These are phyloP conservation scores for Drechslera avenae DNA, from an alignment of 2,329 filamentous ascomycete species.

Conservation along the genomic window DNA sequence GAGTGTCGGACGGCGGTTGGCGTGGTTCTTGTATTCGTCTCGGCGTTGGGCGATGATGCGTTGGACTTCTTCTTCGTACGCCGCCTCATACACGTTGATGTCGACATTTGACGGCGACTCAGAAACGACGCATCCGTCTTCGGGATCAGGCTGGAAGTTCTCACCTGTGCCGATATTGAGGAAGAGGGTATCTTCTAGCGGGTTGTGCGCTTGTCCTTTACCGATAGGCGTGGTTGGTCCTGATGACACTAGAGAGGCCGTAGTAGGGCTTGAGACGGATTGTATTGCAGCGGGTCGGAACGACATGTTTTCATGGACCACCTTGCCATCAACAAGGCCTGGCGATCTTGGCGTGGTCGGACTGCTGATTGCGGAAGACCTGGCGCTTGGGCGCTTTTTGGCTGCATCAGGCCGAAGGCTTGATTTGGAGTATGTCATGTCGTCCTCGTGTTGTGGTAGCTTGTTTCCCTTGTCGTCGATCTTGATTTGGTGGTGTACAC, in stretches of 20 bases:
- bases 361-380: slow-evolving; percentile 20
- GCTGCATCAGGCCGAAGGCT: slow-evolving; percentile 17
- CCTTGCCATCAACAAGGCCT: slow-evolving; percentile 28
- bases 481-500: slow-evolving; percentile 56
- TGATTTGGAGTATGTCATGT: slow-evolving; percentile 27
- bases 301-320: slow-evolving; percentile 40
- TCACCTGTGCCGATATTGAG: slow-evolving; percentile 75
- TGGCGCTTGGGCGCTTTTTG: slow-evolving; percentile 10
- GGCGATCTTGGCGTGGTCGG: slow-evolving; percentile 25
- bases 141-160: slow-evolving; percentile 48
- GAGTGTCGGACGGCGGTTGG: slow-evolving; percentile 56
- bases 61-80: slow-evolving; percentile 81
- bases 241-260: slow-evolving; percentile 14
- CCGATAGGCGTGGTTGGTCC: slow-evolving; percentile 40
- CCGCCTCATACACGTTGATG: slow-evolving; percentile 85
- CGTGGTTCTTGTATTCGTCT: slow-evolving; percentile 36
- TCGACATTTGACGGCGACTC: slow-evolving; percentile 86
- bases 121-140: slow-evolving; percentile 63
- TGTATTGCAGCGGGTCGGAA: slow-evolving; percentile 36
- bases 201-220: slow-evolving; percentile 67
- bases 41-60: slow-evolving; percentile 63
- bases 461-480: slow-evolving; percentile 39
- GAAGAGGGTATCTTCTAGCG: slow-evolving; percentile 68
- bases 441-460: slow-evolving; percentile 25
- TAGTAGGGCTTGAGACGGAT: slow-evolving; percentile 25